Conservation (phyloP, 2,329 filamentous ascomycete genomes). For the Epichloe glyceriae region DNA sequence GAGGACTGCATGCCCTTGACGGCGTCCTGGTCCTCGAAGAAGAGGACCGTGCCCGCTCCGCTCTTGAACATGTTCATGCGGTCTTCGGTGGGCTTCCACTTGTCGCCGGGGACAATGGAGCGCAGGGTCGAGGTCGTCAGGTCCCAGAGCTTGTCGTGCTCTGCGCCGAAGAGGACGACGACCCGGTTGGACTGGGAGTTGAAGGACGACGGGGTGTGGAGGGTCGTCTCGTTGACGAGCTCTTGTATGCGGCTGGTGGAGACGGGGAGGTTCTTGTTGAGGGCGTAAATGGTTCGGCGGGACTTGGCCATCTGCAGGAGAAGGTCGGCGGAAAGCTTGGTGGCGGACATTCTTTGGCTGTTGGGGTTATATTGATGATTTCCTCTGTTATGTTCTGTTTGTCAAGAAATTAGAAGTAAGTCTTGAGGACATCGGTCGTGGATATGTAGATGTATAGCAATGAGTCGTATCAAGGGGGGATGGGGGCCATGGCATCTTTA, state of each 20-base stretch:
- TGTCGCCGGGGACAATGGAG: slow-evolving; percentile 49
- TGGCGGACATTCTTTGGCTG: slow-evolving; percentile 26
- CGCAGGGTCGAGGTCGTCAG: slow-evolving; percentile 40
- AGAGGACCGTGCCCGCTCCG: slow-evolving; percentile 72
- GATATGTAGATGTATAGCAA: too few species aligned
- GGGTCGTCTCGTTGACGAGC: slow-evolving; percentile 50
- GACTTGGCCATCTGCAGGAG: slow-evolving; percentile 53
- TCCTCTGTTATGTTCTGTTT: slow-evolving; percentile 7
- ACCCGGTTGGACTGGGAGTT: slow-evolving; percentile 76
- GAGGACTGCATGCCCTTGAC: slow-evolving; percentile 54
- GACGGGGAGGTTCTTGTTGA: slow-evolving; percentile 47
- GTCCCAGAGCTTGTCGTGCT: slow-evolving; percentile 85
- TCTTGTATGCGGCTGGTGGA: slow-evolving; percentile 44
- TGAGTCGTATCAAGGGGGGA: too few species aligned
- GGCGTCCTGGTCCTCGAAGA: slow-evolving; percentile 66
- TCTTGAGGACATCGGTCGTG: too few species aligned
- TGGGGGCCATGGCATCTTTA: too few species aligned
- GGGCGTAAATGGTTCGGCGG: slow-evolving; percentile 57
- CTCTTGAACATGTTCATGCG: slow-evolving; percentile 47
- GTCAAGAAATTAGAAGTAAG: neutral
- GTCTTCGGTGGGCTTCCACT: slow-evolving; percentile 39
- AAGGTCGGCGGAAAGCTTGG: slow-evolving; percentile 29
- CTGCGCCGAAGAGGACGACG: slow-evolving; percentile 64
- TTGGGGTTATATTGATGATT: neutral
- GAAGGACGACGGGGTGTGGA: slow-evolving; percentile 67